Evolutionary conservation across 2,329 filamentous ascomycete species (phyloP).

Genomic region (Beauveria pseudobassiana): DNA sequence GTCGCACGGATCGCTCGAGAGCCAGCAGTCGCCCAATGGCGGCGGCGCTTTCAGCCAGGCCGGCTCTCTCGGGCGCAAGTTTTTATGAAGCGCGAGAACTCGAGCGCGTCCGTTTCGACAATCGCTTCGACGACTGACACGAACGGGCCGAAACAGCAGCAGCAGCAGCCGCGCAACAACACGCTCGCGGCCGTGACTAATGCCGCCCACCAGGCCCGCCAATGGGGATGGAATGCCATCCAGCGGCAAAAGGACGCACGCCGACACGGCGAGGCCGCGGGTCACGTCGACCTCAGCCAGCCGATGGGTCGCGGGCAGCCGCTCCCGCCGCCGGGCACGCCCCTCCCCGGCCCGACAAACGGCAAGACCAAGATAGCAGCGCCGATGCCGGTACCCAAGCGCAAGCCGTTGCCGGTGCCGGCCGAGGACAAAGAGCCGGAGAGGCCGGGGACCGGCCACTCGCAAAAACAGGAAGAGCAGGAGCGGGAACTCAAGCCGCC

Average conservation of each 20-base stretch:
- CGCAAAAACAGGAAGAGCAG: slow-evolving; percentile 24
- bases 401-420: slow-evolving; percentile 41
- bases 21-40: slow-evolving; percentile 21
- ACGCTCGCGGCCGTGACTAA: slow-evolving; percentile 48
- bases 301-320: slow-evolving; percentile 80
- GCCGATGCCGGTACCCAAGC: slow-evolving; percentile 50
- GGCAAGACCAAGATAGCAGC: slow-evolving; percentile 51
- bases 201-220: slow-evolving; percentile 46
- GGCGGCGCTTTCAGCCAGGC: slow-evolving; percentile 30
- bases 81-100: slow-evolving; percentile 34
- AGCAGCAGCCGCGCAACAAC: slow-evolving; percentile 28
- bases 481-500: slow-evolving; percentile 26
- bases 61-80: slow-evolving; percentile 29
- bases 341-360: slow-evolving; percentile 60
- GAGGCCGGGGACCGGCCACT: background rate
- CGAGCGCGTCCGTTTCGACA: slow-evolving; percentile 28
- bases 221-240: slow-evolving; percentile 53
- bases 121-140: slow-evolving; percentile 20
- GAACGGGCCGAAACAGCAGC: slow-evolving; percentile 24
- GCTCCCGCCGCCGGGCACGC: slow-evolving; percentile 71
- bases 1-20: slow-evolving; percentile 24
- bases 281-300: slow-evolving; percentile 43
- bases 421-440: background rate
- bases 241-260: slow-evolving; percentile 41
- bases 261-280: slow-evolving; percentile 22